These are phyloP conservation scores for Funneliformis mosseae DNA, from an alignment of 192 early-diverging fungal species.

Conservation along the genomic window DNA sequence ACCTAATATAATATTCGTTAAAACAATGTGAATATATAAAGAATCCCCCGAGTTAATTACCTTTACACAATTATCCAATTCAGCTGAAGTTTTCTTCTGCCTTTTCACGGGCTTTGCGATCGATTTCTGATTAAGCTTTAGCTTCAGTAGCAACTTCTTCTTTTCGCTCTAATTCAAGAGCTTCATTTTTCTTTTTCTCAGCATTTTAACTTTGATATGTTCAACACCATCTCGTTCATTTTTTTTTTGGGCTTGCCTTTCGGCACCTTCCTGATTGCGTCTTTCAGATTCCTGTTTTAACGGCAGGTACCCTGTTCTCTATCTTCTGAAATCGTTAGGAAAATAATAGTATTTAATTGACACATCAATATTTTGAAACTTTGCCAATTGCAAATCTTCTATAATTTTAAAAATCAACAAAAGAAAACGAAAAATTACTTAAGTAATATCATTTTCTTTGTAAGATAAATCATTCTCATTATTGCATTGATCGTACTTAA, in stretches of 20 bases:
- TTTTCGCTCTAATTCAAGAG: slow-evolving; percentile 40
- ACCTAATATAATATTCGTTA: no score
- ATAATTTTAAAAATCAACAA: no score
- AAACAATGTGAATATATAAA: not conserved
- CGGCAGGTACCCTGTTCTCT: no score
- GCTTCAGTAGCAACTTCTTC: slow-evolving; percentile 49
- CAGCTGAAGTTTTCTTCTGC: slow-evolving; percentile 43
- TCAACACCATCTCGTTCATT: slow-evolving; percentile 39
- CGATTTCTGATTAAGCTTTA: slow-evolving; percentile 53
- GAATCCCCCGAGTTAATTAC: slow-evolving; percentile 29
- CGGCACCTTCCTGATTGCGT: slow-evolving; percentile 21
- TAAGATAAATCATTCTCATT: no score
- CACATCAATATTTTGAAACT: no score
- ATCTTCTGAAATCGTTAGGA: no score
- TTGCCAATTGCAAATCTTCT: no score
- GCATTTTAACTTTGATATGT: no score
- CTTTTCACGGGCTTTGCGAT: slow-evolving; percentile 42
- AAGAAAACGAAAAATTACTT: no score
- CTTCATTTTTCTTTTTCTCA: slow-evolving; percentile 44
- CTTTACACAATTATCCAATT: slow-evolving; percentile 43
- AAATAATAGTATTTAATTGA: no score
- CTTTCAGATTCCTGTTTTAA: slow-evolving; percentile 34
- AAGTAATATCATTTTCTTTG: no score
- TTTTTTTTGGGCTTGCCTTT: slow-evolving; percentile 36
- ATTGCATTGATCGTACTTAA: no score